Evolutionary conservation across 371 early-diverging fungal species (phyloP).

Genomic region (Lichtheimia hyalospora): DNA sequence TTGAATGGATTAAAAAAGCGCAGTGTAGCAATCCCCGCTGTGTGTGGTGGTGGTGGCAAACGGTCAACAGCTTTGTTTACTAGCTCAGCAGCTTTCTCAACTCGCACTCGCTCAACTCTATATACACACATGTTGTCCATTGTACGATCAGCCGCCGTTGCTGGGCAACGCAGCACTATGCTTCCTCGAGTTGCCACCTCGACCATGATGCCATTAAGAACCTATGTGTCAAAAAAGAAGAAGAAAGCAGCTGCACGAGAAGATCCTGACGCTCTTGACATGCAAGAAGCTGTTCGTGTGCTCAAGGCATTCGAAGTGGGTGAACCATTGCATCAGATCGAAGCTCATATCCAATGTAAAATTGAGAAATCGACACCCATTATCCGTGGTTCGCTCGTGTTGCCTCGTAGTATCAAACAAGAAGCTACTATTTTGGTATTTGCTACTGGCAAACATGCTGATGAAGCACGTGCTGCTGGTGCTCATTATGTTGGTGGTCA

Average conservation of each 20-base stretch:
- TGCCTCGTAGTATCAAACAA: constrained; percentile 68
- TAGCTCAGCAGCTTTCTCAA: too few species aligned
- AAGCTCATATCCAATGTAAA: constrained; percentile 71
- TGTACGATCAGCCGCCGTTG: constrained; percentile 3
- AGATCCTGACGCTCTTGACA: constrained; percentile 44
- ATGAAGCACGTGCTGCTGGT: constrained; percentile 80
- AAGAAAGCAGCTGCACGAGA: constrained; percentile 22
- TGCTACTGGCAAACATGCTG: constrained; percentile 80
- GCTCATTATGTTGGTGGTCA: constrained; percentile 86
- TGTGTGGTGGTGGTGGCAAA: too few species aligned
- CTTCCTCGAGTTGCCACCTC: background rate
- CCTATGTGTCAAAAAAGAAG: constrained; percentile 22
- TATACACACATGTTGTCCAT: background rate
- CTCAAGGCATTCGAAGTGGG: constrained; percentile 72
- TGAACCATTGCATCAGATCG: constrained; percentile 64
- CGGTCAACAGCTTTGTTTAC: too few species aligned
- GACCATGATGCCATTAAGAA: background rate
- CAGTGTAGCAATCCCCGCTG: too few species aligned
- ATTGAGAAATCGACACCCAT: constrained; percentile 75
- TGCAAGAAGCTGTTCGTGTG: constrained; percentile 39
- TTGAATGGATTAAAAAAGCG: background rate
- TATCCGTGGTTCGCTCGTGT: constrained; percentile 71
- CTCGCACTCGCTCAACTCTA: too few species aligned
- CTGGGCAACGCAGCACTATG: background rate
- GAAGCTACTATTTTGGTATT: constrained; percentile 72